Percentiles rank a stretch among this genome's conserved stretches.
Conservation (phyloP, 1,139 yeast genomes). For the Spathaspora sp. region DNA sequence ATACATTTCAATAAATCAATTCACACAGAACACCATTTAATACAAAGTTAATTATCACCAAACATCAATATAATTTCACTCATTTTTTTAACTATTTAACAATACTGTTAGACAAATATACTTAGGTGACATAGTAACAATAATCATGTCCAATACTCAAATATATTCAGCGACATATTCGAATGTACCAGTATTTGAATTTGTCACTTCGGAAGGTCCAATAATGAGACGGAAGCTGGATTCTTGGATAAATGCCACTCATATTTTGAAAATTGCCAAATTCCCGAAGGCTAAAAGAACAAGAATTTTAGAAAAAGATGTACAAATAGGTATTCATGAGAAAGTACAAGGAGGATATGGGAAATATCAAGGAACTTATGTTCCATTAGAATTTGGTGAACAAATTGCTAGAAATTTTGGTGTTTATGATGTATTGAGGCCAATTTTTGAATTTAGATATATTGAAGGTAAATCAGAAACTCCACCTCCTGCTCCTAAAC, state of each 20-base stretch:
- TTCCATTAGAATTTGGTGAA: constrained; percentile 67
- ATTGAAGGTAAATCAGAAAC: constrained; percentile 57
- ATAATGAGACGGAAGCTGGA: constrained; percentile 82
- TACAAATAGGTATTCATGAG: constrained; percentile 82
- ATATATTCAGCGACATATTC: constrained; percentile 81
- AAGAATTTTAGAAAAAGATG: constrained; percentile 81
- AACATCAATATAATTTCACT: not conserved
- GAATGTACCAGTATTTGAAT: constrained; percentile 74
- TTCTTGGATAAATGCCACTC: constrained; percentile 90
- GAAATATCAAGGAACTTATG: constrained; percentile 94
- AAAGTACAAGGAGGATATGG: constrained; percentile 97
- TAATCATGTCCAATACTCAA: constrained; percentile 33
- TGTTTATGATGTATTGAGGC: constrained; percentile 63
- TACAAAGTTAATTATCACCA: no score
- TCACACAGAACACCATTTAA: constrained; percentile 5
- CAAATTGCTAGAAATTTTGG: constrained; percentile 70
- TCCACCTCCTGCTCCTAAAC: constrained; percentile 85
- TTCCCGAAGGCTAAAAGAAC: constrained; percentile 85
- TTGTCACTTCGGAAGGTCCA: constrained; percentile 67
- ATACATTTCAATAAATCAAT: constrained; percentile 5
- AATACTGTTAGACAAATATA: no score
- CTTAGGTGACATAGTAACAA: not conserved
- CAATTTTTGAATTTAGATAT: constrained; percentile 64
- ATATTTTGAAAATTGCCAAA: constrained; percentile 82
- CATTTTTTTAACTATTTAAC: not conserved